Conservation (phyloP, 148 eudicot species). For the Nepenthes mirabilis region DNA sequence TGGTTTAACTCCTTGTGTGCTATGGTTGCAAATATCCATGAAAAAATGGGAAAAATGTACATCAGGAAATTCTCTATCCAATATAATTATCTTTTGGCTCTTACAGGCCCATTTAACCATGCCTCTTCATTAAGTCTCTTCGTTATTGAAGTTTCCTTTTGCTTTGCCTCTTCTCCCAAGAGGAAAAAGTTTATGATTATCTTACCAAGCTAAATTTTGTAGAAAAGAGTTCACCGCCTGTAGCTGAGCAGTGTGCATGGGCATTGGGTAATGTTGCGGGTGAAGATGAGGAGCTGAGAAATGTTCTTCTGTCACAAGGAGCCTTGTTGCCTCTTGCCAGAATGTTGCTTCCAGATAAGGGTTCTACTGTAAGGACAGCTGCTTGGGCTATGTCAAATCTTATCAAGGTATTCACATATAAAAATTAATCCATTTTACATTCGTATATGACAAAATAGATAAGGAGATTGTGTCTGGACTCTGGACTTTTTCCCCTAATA, state of each 20-base stretch:
- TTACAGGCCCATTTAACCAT: neutral
- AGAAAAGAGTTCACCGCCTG: slow-evolving; percentile 79
- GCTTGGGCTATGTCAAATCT: slow-evolving; percentile 98
- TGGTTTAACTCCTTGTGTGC: too few relatives aligned
- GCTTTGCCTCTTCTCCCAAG: neutral
- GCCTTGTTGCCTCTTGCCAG: slow-evolving; percentile 84
- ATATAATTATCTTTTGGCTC: neutral
- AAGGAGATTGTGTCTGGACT: neutral
- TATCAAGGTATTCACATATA: slow-evolving; percentile 53
- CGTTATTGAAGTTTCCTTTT: neutral
- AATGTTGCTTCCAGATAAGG: slow-evolving; percentile 90
- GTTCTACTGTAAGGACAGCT: slow-evolving; percentile 89
- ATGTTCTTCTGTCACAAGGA: slow-evolving; percentile 75
- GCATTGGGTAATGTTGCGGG: slow-evolving; percentile 99
- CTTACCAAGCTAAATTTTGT: neutral
- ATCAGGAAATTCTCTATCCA: too few relatives aligned
- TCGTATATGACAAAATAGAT: neutral
- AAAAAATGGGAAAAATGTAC: too few relatives aligned
- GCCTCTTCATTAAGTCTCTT: too few relatives aligned
- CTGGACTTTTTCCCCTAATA: neutral
- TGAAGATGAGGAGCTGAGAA: slow-evolving; percentile 90
- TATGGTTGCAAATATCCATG: too few relatives aligned
- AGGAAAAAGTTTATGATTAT: neutral
- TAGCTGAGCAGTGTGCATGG: slow-evolving; percentile 99
- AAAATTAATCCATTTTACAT: neutral